Conservation (phyloP, 805 yeast genomes). For the Cyberlindnera euphorbiae region DNA sequence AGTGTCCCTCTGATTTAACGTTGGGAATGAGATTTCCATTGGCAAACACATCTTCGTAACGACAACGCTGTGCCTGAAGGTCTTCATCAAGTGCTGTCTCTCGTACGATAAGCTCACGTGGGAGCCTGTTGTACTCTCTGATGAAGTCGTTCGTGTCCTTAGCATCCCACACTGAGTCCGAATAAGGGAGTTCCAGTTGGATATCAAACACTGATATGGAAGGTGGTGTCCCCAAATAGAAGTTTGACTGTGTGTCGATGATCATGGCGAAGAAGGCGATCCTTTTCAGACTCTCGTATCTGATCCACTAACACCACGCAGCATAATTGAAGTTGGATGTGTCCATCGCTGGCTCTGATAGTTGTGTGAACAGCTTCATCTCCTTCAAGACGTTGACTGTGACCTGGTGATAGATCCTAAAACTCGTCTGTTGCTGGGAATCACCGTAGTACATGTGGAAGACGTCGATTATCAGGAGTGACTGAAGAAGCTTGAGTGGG, state of each 20-base stretch:
- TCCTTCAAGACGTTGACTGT: slow-evolving; percentile 20
- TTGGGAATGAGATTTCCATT: slow-evolving; percentile 23
- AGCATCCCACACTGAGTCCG: slow-evolving; percentile 42
- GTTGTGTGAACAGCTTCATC: slow-evolving; percentile 13
- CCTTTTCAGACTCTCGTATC: slow-evolving; percentile 41
- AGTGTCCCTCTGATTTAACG: slow-evolving; percentile 27
- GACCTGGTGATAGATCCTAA: slow-evolving; percentile 24
- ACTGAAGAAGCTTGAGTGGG: slow-evolving; percentile 23
- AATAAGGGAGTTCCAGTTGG: slow-evolving; percentile 39
- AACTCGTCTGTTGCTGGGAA: slow-evolving; percentile 11
- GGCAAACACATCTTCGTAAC: slow-evolving; percentile 12
- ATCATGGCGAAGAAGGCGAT: slow-evolving; percentile 38
- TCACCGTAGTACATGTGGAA: slow-evolving; percentile 26
- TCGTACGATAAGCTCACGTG: slow-evolving; percentile 20
- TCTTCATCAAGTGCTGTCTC: slow-evolving; percentile 3
- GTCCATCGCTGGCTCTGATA: slow-evolving; percentile 12
- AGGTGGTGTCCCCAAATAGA: slow-evolving; percentile 30
- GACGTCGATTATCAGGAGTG: slow-evolving; percentile 24
- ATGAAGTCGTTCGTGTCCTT: slow-evolving; percentile 21
- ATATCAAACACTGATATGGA: slow-evolving; percentile 39
- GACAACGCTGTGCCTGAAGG: slow-evolving; percentile 3
- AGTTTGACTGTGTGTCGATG: slow-evolving; percentile 36
- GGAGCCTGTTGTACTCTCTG: slow-evolving; percentile 26
- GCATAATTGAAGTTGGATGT: slow-evolving; percentile 6
- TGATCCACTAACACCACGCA: slow-evolving; percentile 42